A percentile compares a stretch with the other conserved stretches of the same genome.
Evolutionary conservation across 2,329 filamentous ascomycete species (phyloP).

Genomic region (Apiospora marii): DNA sequence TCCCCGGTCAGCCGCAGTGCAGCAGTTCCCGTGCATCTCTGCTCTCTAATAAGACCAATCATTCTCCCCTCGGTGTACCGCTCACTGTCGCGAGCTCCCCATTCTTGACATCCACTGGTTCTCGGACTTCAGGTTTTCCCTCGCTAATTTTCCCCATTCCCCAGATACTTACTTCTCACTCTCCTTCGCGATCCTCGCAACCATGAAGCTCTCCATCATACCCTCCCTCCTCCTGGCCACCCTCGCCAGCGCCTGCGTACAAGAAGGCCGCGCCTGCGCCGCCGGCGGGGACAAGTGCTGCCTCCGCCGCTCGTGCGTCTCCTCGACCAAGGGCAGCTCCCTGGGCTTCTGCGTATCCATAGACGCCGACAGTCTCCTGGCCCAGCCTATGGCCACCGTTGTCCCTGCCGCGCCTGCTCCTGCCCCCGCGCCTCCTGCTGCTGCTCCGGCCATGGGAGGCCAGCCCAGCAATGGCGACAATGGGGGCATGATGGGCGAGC

Average conservation of each 20-base stretch:
- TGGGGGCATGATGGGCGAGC: background rate
- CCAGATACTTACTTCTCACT: background rate
- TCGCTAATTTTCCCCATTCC: too few species aligned
- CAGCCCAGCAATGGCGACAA: background rate
- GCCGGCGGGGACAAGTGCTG: background rate
- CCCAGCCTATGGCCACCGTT: background rate
- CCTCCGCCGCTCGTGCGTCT: background rate
- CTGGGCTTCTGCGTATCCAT: background rate
- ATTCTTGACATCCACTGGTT: background rate
- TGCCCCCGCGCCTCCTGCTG: background rate
- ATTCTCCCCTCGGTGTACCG: background rate
- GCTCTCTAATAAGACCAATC: background rate
- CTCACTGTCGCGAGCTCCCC: background rate
- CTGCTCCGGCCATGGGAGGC: too few species aligned
- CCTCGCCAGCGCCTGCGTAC: background rate
- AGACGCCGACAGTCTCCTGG: background rate
- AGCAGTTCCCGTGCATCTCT: background rate
- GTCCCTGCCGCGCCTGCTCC: background rate
- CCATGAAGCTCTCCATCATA: background rate
- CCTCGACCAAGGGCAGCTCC: background rate
- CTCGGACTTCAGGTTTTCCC: background rate
- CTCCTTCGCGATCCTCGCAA: background rate
- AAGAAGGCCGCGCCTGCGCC: conserved; percentile 5
- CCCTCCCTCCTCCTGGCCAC: background rate
- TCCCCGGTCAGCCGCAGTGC: background rate